A percentile compares a stretch with the other conserved stretches of the same genome.
These are phyloP conservation scores for Chalara sp. DNA, from an alignment of 2,329 filamentous ascomycete species.

Conservation along the genomic window DNA sequence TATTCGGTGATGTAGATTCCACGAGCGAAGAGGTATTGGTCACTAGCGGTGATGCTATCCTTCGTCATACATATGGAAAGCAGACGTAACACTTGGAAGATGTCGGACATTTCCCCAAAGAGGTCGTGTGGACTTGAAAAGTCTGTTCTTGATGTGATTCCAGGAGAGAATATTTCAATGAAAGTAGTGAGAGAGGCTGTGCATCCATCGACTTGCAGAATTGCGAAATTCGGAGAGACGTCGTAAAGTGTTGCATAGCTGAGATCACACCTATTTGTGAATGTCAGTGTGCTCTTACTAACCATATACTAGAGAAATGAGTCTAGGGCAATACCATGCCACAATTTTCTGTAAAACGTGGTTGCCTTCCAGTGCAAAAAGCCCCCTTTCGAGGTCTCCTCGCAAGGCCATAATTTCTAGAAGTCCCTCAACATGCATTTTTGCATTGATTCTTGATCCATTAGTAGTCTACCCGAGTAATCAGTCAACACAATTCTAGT, in stretches of 20 bases:
- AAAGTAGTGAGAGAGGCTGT: too few relatives aligned
- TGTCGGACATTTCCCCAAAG: not conserved
- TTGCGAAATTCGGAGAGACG: too few relatives aligned
- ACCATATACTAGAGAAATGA: too few relatives aligned
- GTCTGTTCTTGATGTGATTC: not conserved
- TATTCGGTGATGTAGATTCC: not conserved
- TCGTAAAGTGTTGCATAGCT: too few relatives aligned
- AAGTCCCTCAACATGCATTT: constrained; percentile 3
- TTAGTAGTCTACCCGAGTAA: not conserved
- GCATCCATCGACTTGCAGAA: too few relatives aligned
- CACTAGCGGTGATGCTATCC: not conserved
- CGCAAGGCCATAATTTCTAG: not conserved
- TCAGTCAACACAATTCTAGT: not conserved
- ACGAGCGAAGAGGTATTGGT: not conserved
- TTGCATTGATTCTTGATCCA: not conserved
- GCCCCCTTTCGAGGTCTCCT: not conserved
- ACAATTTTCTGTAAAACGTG: not conserved
- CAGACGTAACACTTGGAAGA: not conserved
- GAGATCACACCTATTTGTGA: too few relatives aligned
- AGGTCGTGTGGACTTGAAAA: not conserved
- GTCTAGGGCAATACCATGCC: not conserved
- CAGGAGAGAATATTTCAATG: too few relatives aligned
- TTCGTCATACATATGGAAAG: not conserved
- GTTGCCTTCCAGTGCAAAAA: not conserved
- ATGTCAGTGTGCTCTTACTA: too few relatives aligned